Conservation (phyloP, 768 basidiomycete species). For the Solioccasus polychromus region DNA sequence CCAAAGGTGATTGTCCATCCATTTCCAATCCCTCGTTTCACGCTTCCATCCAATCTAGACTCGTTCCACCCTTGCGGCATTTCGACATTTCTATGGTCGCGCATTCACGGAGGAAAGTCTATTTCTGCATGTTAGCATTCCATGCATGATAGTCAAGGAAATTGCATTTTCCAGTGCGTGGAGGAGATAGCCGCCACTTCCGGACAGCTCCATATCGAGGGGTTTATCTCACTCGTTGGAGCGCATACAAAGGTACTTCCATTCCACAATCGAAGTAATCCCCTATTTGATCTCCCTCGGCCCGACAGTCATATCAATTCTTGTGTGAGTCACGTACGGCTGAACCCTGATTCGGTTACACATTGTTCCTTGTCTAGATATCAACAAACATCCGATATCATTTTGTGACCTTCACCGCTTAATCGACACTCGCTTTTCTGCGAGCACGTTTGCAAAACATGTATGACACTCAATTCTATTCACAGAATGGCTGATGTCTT, state of each 20-base stretch:
- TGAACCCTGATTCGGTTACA: constrained; percentile 1
- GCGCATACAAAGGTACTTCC: constrained; percentile 63
- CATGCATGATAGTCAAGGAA: constrained; percentile 11
- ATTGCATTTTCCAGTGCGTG: constrained; percentile 49
- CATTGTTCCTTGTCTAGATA: constrained; percentile 44
- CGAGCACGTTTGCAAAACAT: constrained; percentile 72
- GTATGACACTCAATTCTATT: constrained; percentile 37
- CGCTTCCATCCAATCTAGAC: constrained; percentile 46
- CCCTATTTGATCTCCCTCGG: constrained; percentile 23
- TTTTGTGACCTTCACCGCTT: constrained; percentile 63
- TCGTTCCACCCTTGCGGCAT: constrained; percentile 58
- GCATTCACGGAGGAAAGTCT: constrained; percentile 62
- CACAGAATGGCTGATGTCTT: constrained; percentile 2
- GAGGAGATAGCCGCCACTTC: constrained; percentile 54
- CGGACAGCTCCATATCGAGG: constrained; percentile 59
- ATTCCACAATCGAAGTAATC: constrained; percentile 11
- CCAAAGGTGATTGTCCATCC: constrained; percentile 52
- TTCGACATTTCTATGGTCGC: constrained; percentile 72
- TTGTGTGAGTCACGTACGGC: constrained; percentile 55
- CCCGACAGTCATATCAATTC: constrained; percentile 73
- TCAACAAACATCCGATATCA: constrained; percentile 74
- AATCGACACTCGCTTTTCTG: constrained; percentile 63
- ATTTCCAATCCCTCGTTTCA: constrained; percentile 13
- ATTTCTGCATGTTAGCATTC: constrained; percentile 9
- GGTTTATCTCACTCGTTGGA: constrained; percentile 83